A percentile compares a stretch with the other conserved stretches of the same genome.
phyloP scores from a whole-genome alignment of 1,284 basidiomycete genomes.

The Peniophora sp. region DNA sequence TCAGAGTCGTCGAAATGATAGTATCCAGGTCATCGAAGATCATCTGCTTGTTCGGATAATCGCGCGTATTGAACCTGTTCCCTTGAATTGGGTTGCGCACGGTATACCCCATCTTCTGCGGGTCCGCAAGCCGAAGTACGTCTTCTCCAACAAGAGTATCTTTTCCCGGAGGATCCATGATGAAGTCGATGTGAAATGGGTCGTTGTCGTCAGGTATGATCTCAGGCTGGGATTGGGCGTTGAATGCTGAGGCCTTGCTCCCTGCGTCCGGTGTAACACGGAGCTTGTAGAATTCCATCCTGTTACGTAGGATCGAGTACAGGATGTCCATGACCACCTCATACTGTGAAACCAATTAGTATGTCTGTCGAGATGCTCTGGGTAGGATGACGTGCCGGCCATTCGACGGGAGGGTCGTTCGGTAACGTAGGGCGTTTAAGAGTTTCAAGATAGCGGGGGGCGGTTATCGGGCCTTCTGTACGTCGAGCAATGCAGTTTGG shows the following conservation, averaged over 20 bases:
- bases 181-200: constrained; percentile 77
- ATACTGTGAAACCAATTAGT: constrained; percentile 34
- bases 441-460: constrained; percentile 35
- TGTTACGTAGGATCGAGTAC: constrained; percentile 65
- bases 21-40: constrained; percentile 73
- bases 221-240: constrained; percentile 71
- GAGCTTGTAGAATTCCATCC: constrained; percentile 87
- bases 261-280: constrained; percentile 70
- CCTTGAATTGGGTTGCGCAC: constrained; percentile 76
- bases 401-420: too few species aligned
- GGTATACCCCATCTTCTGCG: constrained; percentile 56
- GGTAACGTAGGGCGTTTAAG: constrained; percentile 53
- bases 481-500: constrained; percentile 77
- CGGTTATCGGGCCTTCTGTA: constrained; percentile 34
- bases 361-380: too few species aligned
- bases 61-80: constrained; percentile 71
- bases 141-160: constrained; percentile 62
- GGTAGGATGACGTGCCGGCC: too few species aligned
- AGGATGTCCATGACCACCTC: constrained; percentile 70
- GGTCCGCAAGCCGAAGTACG: constrained; percentile 67
- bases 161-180: constrained; percentile 41
- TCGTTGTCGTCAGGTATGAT: constrained; percentile 79
- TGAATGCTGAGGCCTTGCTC: constrained; percentile 68
- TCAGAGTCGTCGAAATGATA: constrained; percentile 56
- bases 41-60: constrained; percentile 65